Base-by-base conservation (phyloP, 192 early-diverging fungal genomes). In the Coemansia sp. region DNA sequence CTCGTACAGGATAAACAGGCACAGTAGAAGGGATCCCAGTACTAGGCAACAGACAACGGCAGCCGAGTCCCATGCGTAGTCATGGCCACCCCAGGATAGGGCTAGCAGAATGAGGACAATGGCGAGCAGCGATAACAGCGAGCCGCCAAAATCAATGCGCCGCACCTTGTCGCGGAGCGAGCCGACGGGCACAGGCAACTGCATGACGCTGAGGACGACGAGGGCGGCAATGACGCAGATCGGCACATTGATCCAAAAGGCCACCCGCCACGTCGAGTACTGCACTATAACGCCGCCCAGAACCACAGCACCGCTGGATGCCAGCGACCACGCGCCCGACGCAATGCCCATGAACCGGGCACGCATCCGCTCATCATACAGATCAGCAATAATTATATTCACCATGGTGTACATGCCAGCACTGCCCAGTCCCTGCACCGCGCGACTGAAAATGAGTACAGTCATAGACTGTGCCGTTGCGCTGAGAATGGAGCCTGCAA, bases 231-330 rank as follows among this genome's bases (percentile, higher is more conserved):
- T 53, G 2, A 89, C 71, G 36, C 86, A 74, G 54, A 96, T 61
- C 35, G 93, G 93, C 4, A 96, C 63, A 76, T 93, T 94, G 74
- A 94, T 90, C 79, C 85, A 96, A 65, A 94, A 94, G 54, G 88
- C 87, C 71, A 88, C 89, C 27, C 80, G 79, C 88, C 88, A 90
- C 29, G 72, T 78, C 60, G 77, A 66, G 47, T 84, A 76, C 53
- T 92, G 90, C 4, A 89, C 87, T 47, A 94, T 91, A 17, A 84
- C 84, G n/a, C 91, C 89, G 65, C 91, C 90, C 19, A 93, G 54
- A 2, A 93, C 73, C 25, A 92, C 92, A 1, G 89, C 94, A 37
- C 90, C 64, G 15, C 91, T 86, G 1, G 84, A 85, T 0, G 89
- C 77, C 27, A 88, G 25, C 35, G 64, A 88, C 58, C 85, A 90